Evolutionary conservation across 768 basidiomycete species (phyloP).

Genomic region (Macrolepiota dolichaula): DNA sequence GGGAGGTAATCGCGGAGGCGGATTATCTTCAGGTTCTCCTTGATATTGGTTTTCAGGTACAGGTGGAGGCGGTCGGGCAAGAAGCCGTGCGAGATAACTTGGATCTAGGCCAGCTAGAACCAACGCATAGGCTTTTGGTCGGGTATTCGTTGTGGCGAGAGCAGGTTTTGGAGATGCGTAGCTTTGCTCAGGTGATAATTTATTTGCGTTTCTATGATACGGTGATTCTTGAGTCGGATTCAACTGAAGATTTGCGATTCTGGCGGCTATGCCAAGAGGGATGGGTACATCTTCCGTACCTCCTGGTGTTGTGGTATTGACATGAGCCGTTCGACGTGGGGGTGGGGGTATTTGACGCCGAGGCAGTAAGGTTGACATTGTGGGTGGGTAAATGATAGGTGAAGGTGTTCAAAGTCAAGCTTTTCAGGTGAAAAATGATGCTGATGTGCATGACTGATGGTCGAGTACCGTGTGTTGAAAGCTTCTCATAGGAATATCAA

Average conservation of each 20-base stretch:
- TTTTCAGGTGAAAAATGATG: background rate
- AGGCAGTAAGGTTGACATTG: conserved; percentile 1
- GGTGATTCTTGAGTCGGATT: background rate
- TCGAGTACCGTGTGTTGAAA: background rate
- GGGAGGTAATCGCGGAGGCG: conserved; percentile 2
- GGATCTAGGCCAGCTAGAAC: conserved; percentile 11
- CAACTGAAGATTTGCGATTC: conserved; percentile 27
- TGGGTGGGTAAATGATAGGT: background rate
- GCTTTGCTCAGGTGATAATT: background rate
- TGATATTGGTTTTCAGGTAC: conserved; percentile 17
- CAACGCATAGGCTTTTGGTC: background rate
- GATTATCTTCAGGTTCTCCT: conserved; percentile 5
- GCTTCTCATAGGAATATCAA: background rate
- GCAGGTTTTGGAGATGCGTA: background rate
- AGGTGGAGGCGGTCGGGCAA: conserved; percentile 17
- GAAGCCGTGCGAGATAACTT: conserved; percentile 4
- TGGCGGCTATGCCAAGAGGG: conserved; percentile 23
- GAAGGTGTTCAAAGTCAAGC: background rate
- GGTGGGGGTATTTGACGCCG: conserved; percentile 11
- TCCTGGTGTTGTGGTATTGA: background rate
- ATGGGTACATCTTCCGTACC: background rate
- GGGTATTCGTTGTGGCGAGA: background rate
- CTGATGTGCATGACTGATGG: conserved; percentile 3
- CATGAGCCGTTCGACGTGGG: conserved; percentile 6
- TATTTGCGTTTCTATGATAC: background rate